phyloP scores from a whole-genome alignment of 2,329 filamentous ascomycete species.

The Ilyonectria sp. region DNA sequence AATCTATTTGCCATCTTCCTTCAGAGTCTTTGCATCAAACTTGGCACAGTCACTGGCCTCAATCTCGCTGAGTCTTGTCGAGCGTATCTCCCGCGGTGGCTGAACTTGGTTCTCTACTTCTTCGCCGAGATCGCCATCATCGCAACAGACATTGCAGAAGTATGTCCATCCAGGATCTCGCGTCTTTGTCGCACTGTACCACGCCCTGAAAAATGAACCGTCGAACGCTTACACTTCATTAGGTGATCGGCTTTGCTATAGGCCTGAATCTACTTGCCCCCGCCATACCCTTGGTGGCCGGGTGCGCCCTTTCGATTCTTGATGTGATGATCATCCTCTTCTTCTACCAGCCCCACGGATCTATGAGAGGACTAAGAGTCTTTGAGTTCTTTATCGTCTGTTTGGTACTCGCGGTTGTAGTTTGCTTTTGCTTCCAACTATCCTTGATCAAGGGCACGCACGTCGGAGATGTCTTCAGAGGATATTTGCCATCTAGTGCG shows the following conservation, averaged over 20 bases:
- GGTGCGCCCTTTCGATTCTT: conserved; percentile 77
- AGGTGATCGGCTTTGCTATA: conserved; percentile 80
- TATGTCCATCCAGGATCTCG: conserved; percentile 9
- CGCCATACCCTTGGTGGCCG: conserved; percentile 75
- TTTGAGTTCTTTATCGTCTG: conserved; percentile 77
- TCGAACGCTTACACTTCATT: neutral
- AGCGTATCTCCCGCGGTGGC: conserved; percentile 75
- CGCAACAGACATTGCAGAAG: conserved; percentile 79
- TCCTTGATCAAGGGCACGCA: conserved; percentile 71
- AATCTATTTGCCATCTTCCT: conserved; percentile 81
- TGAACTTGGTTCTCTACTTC: conserved; percentile 73
- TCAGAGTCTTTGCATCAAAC: conserved; percentile 77
- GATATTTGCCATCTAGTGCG: conserved; percentile 74
- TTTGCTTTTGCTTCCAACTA: conserved; percentile 81
- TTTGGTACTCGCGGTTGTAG: conserved; percentile 77
- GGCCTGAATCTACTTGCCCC: conserved; percentile 77
- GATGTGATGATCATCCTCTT: conserved; percentile 78
- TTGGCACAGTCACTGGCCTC: conserved; percentile 78
- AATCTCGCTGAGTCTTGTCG: conserved; percentile 78
- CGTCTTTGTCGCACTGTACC: neutral
- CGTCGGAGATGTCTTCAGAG: conserved; percentile 73
- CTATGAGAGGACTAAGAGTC: conserved; percentile 71
- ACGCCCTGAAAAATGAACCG: too few species aligned
- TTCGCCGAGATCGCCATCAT: conserved; percentile 79
- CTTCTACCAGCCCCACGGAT: conserved; percentile 74